phyloP scores from a whole-genome alignment of 2,329 filamentous ascomycete species.

The Arthrobotrys entomopaga region DNA sequence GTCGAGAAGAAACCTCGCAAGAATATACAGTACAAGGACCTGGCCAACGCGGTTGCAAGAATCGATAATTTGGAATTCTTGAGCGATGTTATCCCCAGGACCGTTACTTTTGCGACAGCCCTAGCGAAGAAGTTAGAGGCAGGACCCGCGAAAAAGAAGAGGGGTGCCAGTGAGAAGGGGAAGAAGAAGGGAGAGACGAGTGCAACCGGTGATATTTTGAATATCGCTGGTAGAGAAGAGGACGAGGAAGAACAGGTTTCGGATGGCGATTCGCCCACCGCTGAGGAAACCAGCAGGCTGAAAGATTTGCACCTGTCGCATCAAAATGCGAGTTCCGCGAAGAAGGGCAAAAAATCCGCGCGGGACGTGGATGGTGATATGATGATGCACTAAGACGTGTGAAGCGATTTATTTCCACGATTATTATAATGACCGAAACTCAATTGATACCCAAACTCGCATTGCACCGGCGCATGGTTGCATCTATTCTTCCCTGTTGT shows the following conservation, averaged over 20 bases:
- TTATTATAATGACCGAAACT: background rate
- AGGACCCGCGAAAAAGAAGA: conserved; percentile 1
- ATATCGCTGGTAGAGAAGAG: conserved; percentile 14
- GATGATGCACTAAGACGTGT: conserved; percentile 33
- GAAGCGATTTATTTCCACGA: conserved; percentile 5
- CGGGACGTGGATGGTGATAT: conserved; percentile 45
- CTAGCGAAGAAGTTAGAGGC: conserved; percentile 47
- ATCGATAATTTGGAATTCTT: conserved; percentile 96
- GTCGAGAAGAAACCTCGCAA: conserved; percentile 89
- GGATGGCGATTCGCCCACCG: conserved; percentile 28
- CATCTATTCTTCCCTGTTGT: background rate
- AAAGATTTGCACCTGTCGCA: conserved; percentile 47
- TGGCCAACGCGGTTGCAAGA: conserved; percentile 85
- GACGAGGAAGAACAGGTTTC: conserved; percentile 14
- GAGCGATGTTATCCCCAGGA: conserved; percentile 87
- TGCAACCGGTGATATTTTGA: conserved; percentile 12
- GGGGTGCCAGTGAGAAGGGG: background rate
- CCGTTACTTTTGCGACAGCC: conserved; percentile 77
- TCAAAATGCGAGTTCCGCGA: conserved; percentile 25
- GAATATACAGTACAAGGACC: conserved; percentile 95
- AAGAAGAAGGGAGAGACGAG: conserved; percentile 6
- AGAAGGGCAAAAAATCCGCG: conserved; percentile 31
- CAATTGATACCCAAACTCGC: conserved; percentile 39
- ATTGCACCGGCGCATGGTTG: conserved; percentile 18
- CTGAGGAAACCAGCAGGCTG: conserved; percentile 34